Evolutionary conservation across 495 filamentous ascomycete species (phyloP).

Genomic region (Sordaria brevicollis): DNA sequence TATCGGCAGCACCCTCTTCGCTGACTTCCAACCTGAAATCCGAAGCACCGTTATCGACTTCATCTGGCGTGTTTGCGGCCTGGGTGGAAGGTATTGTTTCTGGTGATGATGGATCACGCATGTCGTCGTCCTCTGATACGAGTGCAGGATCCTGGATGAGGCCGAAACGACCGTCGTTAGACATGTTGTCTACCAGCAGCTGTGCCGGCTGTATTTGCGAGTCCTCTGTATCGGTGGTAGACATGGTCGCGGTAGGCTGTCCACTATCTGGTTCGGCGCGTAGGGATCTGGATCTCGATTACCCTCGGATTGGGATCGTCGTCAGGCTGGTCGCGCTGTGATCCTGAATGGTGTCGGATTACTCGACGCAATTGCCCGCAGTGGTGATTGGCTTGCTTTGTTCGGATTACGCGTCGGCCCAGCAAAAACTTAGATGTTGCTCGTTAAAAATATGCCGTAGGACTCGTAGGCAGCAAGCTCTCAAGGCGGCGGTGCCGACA

Average conservation of each 20-base stretch:
- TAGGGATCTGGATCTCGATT: not conserved
- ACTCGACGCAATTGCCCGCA: not conserved
- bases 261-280: not conserved
- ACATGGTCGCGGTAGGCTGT: not conserved
- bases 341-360: not conserved
- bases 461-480: not conserved
- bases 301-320: not conserved
- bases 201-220: not conserved
- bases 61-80: conserved; percentile 24
- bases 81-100: conserved; percentile 36
- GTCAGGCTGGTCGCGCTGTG: not conserved
- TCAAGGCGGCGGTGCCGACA: not conserved
- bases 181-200: conserved; percentile 17
- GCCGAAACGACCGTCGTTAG: conserved; percentile 14
- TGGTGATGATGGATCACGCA: conserved; percentile 23
- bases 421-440: not conserved
- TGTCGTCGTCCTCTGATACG: conserved; percentile 23
- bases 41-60: conserved; percentile 17
- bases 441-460: not conserved
- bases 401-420: not conserved
- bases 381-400: not conserved
- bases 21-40: conserved; percentile 30
- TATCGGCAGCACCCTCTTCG: conserved; percentile 24
- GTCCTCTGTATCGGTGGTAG: conserved; percentile 9
- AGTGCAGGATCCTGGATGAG: conserved; percentile 27